Conservation (phyloP, 2,329 filamentous ascomycete species). For the Cladosporium sp. region DNA sequence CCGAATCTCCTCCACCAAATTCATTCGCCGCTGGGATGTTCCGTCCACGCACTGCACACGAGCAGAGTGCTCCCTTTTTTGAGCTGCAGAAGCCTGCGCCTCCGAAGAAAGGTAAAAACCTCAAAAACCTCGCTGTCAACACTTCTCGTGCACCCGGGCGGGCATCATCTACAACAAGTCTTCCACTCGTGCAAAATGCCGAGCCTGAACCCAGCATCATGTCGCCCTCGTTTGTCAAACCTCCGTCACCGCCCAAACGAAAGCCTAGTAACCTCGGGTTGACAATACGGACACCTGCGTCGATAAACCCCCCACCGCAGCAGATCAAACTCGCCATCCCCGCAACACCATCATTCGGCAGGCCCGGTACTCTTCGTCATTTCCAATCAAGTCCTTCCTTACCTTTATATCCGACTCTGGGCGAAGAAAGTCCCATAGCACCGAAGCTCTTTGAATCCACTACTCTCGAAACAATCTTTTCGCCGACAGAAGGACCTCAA, state of each 20-base stretch:
- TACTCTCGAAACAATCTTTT: slow-evolving; percentile 29
- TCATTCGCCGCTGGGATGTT: slow-evolving; percentile 59
- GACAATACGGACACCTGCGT: slow-evolving; percentile 62
- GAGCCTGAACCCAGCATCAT: slow-evolving; percentile 58
- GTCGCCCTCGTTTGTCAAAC: slow-evolving; percentile 77
- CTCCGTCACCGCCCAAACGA: slow-evolving; percentile 62
- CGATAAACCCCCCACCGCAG: slow-evolving; percentile 52
- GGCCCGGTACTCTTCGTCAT: slow-evolving; percentile 51
- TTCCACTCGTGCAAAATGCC: slow-evolving; percentile 19
- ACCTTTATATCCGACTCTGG: slow-evolving; percentile 48
- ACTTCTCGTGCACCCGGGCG: slow-evolving; percentile 48
- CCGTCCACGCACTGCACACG: slow-evolving; percentile 45
- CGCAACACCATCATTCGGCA: slow-evolving; percentile 52
- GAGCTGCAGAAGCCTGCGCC: slow-evolving; percentile 46
- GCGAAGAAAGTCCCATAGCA: slow-evolving; percentile 4
- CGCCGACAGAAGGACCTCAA: slow-evolving; percentile 19
- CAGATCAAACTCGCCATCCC: slow-evolving; percentile 55
- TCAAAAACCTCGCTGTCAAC: slow-evolving; percentile 80
- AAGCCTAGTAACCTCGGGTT: slow-evolving; percentile 76
- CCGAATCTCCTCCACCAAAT: slow-evolving; percentile 71
- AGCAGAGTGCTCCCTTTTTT: slow-evolving; percentile 52
- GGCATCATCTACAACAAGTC: slow-evolving; percentile 32
- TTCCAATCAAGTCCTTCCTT: slow-evolving; percentile 61
- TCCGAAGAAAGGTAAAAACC: slow-evolving; percentile 61
- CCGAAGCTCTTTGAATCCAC: background rate